Conservation (phyloP, 129 eudicot genomes). For the carrot (Daucus carota) region DH1_v3.0 NC_030385.2:12503501-12504000, state of each 20-base stretch:
- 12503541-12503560: conserved; percentile 25
- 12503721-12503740: conserved; percentile 36
- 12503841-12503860: conserved; percentile 35
- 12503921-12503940: not conserved
- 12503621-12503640: not conserved
- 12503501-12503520: conserved; percentile 50
- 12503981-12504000: no score
- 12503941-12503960: not conserved
- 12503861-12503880: conserved; percentile 24
- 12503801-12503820: conserved; percentile 20
- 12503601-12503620: not conserved
- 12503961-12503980: no score
- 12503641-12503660: conserved; percentile 17
- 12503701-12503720: conserved; percentile 6
- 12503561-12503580: conserved; percentile 42
- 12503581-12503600: not conserved
- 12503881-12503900: conserved; percentile 18
- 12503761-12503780: conserved; percentile 19
- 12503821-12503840: conserved; percentile 31
- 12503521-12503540: no score
- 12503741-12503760: conserved; percentile 10
- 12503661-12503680: not conserved
- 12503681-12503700: conserved; percentile 20
- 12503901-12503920: not conserved
- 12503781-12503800: conserved; percentile 20